Base-by-base conservation (phyloP, 192 early-diverging fungal species). In the Backusella mclennaniae region DNA sequence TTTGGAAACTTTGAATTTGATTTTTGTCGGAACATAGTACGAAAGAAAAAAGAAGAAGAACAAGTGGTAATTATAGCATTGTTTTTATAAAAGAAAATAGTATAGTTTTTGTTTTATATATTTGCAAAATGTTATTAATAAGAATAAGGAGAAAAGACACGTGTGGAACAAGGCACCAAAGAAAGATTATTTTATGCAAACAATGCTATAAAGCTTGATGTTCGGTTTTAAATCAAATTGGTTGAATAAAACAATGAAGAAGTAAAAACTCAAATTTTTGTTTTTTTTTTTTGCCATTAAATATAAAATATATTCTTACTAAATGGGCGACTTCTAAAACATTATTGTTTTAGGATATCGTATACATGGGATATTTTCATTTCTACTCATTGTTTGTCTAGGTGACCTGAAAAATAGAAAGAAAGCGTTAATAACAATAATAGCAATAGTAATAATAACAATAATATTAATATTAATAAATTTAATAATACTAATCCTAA, bases 201-300 rank as follows among this genome's bases (percentile, higher is more conserved):
- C 26, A 63, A 63, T 63, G 56, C 23, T 63, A 29, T 29, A 63
- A 63, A 63, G 56, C 21, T 63, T 63, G 56, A 26, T 63, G 56
- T 63, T 4, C 56, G 56, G 56, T 63, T 63, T 63, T 63, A 63
- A 63, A 63, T 63, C 56, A 63, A 63, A 63, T 63, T 63, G 26
- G 56, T 63, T 29, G 56, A 26, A 59, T 59, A 59, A 23, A 12
- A 26, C 23, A 26, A 26, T n/a, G 8, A 63, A 59, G 46, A 49
- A 4, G 46, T 63, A 23, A 63, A 63, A 23, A 63, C 56, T 29
- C 56, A 26, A 63, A 29, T 29, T 29, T 63, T 29, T 11, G 2
- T 56, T 56, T 29, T 63, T 29, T 29, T 63, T 56, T 56, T 29
- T 63, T 63, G 23, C 23, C 23, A 59, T 59, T 59, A 59, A 59